Base-by-base conservation (phyloP, 106 monocot genomes). In the Platanthera zijinensis region DNA sequence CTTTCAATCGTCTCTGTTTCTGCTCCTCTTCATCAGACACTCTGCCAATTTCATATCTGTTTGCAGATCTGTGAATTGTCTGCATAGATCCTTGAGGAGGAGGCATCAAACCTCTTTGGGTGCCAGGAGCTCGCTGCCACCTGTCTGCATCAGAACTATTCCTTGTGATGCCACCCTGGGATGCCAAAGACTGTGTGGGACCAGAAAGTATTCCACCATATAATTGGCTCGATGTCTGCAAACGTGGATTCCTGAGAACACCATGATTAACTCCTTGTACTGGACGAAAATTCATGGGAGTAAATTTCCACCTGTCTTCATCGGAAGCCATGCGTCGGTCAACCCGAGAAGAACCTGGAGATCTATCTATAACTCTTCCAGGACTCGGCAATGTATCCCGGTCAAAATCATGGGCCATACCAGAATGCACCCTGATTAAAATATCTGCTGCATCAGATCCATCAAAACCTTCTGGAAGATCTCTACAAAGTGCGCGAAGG, bases 1-100 rank as follows among this genome's bases (percentile, higher is more conserved):
- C 85, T 83, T 89, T 96, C 39, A 96, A 53, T 50, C 83, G 85
- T 39, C 96, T 87, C 74, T 93, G 96, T 80, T 90, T 96, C 62
- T 77, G 73, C 69, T 91, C 76, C 80, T 97, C 91, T 62, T 82
- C 21, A 59, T 91, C 89, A 77, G 86, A 85, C 48, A 85, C 83
- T 75, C 87, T 97, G 7, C 93, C 93, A 21, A 93, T 85, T 83
- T 85, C 87, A 79, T 94, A 93, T 70, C 73, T 97, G 28, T 62
- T 88, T 52, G 86, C 89, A 28, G 96, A 87, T 69, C 84, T 97
- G 77, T 97, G 96, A 81, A 97, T 91, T 12, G 78, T 59, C 77
- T 82, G 88, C 47, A 67, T 74, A 28, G 90, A 88, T 64, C 76
- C 80, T 32, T 81, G 81, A 28, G 95, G 95, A 68, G 95, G 85